These are phyloP conservation scores for Fonsecaea monophora DNA, from an alignment of 2,329 filamentous ascomycete species.

Conservation along the genomic window DNA sequence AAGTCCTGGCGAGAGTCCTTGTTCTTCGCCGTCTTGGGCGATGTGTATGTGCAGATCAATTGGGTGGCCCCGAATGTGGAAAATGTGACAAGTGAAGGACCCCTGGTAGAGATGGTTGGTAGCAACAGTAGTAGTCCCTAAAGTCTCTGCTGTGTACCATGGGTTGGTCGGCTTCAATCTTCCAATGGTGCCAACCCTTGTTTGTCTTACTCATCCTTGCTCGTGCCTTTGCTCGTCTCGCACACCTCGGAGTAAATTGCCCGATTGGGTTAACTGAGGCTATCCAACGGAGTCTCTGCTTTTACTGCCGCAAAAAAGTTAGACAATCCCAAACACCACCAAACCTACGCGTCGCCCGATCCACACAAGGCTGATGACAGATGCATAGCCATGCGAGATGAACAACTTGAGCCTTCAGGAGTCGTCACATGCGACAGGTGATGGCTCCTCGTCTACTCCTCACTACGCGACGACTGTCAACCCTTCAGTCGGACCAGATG, in stretches of 20 bases:
- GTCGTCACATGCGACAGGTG: background rate
- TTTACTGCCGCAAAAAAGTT: constrained; percentile 7
- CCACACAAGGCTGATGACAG: constrained; percentile 7
- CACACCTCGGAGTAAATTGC: constrained; percentile 19
- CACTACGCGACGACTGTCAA: background rate
- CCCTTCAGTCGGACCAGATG: constrained; percentile 1
- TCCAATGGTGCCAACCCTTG: background rate
- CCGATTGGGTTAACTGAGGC: constrained; percentile 2
- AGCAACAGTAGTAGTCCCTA: background rate
- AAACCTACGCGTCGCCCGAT: background rate
- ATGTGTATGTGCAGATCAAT: background rate
- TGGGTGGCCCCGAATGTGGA: background rate
- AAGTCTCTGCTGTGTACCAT: too few relatives aligned
- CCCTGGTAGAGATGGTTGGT: background rate
- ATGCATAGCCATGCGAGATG: constrained; percentile 12
- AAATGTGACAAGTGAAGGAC: background rate
- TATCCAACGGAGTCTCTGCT: background rate
- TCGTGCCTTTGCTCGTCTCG: background rate
- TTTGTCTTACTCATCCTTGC: background rate
- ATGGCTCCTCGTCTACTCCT: constrained; percentile 8
- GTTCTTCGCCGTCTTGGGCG: background rate
- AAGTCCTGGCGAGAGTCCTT: background rate
- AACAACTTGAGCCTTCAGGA: constrained; percentile 1
- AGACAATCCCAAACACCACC: background rate
- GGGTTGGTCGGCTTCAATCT: too few relatives aligned